Conservation (phyloP, 139 green algal species). For the Chlorella sp. region DNA sequence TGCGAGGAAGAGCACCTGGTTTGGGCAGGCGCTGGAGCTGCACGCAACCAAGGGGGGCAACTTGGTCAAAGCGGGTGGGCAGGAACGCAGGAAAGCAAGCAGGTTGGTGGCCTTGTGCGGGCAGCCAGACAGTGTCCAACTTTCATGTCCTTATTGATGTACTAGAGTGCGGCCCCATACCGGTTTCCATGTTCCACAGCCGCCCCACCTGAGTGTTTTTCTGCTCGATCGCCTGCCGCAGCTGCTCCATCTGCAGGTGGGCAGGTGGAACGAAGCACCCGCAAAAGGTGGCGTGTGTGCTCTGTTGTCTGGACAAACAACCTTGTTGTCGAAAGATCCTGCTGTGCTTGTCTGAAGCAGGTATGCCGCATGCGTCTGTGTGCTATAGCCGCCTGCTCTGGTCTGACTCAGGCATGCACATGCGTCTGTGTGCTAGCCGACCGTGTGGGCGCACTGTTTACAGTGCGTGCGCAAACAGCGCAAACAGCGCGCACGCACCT, state of each 20-base stretch:
- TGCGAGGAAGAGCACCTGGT: not conserved
- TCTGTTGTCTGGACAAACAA: no score
- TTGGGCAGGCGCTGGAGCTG: constrained; percentile 19
- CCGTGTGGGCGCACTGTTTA: no score
- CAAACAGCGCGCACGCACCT: not conserved
- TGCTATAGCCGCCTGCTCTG: no score
- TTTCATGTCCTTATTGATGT: no score
- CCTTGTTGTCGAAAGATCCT: not conserved
- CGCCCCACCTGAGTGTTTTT: constrained; percentile 26
- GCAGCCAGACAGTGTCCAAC: not conserved
- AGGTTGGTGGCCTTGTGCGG: not conserved
- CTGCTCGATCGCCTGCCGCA: constrained; percentile 27
- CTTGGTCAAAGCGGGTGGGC: not conserved
- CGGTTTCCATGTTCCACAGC: no score
- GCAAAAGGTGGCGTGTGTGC: not conserved
- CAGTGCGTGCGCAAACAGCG: no score
- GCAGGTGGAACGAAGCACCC: not conserved
- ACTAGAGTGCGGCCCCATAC: no score
- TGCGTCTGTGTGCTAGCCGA: no score
- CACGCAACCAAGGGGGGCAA: not conserved
- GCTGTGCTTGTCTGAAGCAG: not conserved
- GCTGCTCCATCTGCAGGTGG: not conserved
- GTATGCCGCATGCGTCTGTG: not conserved
- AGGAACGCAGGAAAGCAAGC: not conserved
- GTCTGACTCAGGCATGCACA: no score